Percentiles rank a stretch among this genome's conserved stretches.
Conservation (phyloP, 345 rosid species). For the Excoecaria cochinchinensis region DNA sequence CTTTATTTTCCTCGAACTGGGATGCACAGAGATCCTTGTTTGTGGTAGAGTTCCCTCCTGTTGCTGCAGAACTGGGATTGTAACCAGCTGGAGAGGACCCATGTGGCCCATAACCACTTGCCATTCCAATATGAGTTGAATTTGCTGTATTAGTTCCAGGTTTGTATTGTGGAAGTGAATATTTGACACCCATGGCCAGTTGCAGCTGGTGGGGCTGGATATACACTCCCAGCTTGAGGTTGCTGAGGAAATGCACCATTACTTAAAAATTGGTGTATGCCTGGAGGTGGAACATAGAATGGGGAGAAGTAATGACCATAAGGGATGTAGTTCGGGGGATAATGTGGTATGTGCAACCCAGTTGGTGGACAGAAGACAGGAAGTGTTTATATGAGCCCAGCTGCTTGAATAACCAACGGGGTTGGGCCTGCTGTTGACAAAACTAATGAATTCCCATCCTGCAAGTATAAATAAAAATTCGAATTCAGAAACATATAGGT, state of each 20-base stretch:
- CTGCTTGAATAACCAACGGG: conserved; percentile 70
- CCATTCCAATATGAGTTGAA: conserved; percentile 67
- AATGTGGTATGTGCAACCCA: conserved; percentile 78
- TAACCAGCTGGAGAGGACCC: conserved; percentile 76
- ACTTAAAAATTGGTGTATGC: conserved; percentile 72
- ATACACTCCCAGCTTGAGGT: conserved; percentile 70
- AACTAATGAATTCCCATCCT: conserved; percentile 74
- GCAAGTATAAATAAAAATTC: conserved; percentile 36
- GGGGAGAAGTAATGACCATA: conserved; percentile 79
- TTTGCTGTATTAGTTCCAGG: conserved; percentile 70
- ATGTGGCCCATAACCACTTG: conserved; percentile 74
- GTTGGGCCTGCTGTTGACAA: conserved; percentile 65
- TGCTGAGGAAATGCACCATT: conserved; percentile 86
- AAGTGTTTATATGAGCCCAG: conserved; percentile 71
- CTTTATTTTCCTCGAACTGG: conserved; percentile 78
- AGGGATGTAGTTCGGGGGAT: conserved; percentile 78
- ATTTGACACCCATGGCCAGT: conserved; percentile 71
- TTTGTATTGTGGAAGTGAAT: conserved; percentile 75
- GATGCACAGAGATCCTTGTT: conserved; percentile 73
- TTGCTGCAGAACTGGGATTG: conserved; percentile 57
- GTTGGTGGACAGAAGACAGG: conserved; percentile 86
- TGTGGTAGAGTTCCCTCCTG: conserved; percentile 66
- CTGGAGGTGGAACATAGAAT: conserved; percentile 66
- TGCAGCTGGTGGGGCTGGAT: conserved; percentile 65
- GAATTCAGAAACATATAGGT: conserved; percentile 9